A percentile compares a stretch with the other conserved stretches of the same genome.
These are phyloP conservation scores for Dothideomycetes sp. DNA, from an alignment of 2,329 filamentous ascomycete genomes.

Conservation along the genomic window DNA sequence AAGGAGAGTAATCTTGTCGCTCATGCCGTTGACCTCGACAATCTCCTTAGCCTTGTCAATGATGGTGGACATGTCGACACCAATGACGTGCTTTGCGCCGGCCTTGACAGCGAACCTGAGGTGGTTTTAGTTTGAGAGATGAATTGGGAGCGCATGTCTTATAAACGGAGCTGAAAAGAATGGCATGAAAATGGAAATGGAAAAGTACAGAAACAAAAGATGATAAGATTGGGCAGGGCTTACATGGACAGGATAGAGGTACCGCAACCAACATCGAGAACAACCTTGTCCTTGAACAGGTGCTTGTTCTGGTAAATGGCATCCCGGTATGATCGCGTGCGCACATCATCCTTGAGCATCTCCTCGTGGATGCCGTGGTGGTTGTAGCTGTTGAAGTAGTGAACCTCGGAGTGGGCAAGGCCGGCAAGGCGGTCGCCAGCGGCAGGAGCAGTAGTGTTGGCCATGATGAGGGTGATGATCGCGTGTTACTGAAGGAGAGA, in stretches of 20 bases:
- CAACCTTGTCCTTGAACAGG: slow-evolving; percentile 81
- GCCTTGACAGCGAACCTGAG: slow-evolving; percentile 89
- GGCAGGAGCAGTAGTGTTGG: slow-evolving; percentile 14
- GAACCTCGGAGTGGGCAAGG: slow-evolving; percentile 91
- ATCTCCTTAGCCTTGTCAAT: slow-evolving; percentile 98
- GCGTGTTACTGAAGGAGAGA: too few relatives aligned
- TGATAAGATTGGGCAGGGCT: slow-evolving; percentile 18
- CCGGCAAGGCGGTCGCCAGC: slow-evolving; percentile 40
- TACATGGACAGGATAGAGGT: slow-evolving; percentile 98
- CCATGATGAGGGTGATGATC: too few relatives aligned
- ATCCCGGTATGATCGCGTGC: slow-evolving; percentile 93
- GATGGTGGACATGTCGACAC: slow-evolving; percentile 99
- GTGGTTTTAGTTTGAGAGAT: slow-evolving; percentile 4
- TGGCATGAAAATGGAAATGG: neutral
- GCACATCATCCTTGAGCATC: slow-evolving; percentile 99
- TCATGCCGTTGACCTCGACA: slow-evolving; percentile 80
- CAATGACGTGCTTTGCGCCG: slow-evolving; percentile 95
- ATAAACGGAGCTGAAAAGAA: neutral
- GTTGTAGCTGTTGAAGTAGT: slow-evolving; percentile 80
- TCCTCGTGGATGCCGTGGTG: slow-evolving; percentile 82
- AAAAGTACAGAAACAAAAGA: slow-evolving; percentile 3
- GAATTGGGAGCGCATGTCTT: neutral
- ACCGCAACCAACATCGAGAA: slow-evolving; percentile 94
- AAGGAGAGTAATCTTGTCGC: slow-evolving; percentile 90
- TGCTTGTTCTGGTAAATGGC: slow-evolving; percentile 96